Evolutionary conservation across 345 rosid species (phyloP).

Genomic region (Citrus unshiu): DNA sequence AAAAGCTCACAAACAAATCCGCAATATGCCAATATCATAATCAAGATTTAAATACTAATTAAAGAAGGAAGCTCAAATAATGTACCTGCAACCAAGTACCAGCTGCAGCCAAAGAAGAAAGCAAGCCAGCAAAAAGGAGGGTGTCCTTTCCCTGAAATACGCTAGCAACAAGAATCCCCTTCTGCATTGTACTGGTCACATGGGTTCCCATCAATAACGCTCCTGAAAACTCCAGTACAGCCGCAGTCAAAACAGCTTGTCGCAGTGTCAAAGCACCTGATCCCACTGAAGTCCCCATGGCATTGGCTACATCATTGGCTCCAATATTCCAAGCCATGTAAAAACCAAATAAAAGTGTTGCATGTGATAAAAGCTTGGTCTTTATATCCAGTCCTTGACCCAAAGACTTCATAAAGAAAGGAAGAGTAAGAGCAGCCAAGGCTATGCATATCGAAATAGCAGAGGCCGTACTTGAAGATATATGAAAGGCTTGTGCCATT

Average conservation of each 20-base stretch:
- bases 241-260: constrained; percentile 88
- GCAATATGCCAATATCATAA: no score
- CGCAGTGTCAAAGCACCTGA: constrained; percentile 80
- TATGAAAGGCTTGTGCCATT: constrained; percentile 77
- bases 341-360: constrained; percentile 78
- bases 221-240: constrained; percentile 91
- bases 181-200: constrained; percentile 98
- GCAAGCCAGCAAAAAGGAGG: constrained; percentile 79
- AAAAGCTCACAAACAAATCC: neutral
- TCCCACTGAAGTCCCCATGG: constrained; percentile 98
- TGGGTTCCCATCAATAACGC: constrained; percentile 97
- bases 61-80: neutral
- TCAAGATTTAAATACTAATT: neutral
- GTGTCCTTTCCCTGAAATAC: constrained; percentile 87
- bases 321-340: constrained; percentile 99
- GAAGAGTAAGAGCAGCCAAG: constrained; percentile 65
- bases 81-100: constrained; percentile 97
- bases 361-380: constrained; percentile 67
- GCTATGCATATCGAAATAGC: constrained; percentile 63
- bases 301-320: constrained; percentile 98
- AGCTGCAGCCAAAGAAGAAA: constrained; percentile 88
- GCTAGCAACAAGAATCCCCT: constrained; percentile 81
- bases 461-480: constrained; percentile 65
- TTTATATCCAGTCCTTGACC: constrained; percentile 56
- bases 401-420: constrained; percentile 70